These are phyloP conservation scores for Ophiocordyceps camponoti-rufipedis DNA, from an alignment of 2,329 filamentous ascomycete genomes.

Conservation along the genomic window DNA sequence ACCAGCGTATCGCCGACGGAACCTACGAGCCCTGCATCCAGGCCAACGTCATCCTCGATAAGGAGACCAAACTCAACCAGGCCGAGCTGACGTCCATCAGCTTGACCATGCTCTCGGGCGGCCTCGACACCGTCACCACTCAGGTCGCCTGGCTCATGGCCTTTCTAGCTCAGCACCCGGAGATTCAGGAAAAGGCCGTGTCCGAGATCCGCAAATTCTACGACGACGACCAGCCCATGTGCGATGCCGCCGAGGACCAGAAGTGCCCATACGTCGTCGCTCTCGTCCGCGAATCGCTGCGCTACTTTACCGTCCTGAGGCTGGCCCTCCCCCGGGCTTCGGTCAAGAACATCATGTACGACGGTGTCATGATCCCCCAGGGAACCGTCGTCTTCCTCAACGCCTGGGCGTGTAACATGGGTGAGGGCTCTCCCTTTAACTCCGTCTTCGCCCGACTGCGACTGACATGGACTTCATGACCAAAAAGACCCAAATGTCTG, in stretches of 20 bases:
- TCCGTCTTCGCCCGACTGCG: neutral
- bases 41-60: conserved; percentile 45
- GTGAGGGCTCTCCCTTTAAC: conserved; percentile 16
- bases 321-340: conserved; percentile 43
- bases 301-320: conserved; percentile 44
- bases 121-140: conserved; percentile 48
- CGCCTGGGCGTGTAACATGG: conserved; percentile 52
- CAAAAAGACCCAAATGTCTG: conserved; percentile 23
- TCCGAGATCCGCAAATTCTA: conserved; percentile 37
- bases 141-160: conserved; percentile 47
- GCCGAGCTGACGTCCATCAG: conserved; percentile 48
- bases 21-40: conserved; percentile 47
- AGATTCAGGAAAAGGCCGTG: conserved; percentile 43
- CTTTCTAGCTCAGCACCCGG: conserved; percentile 36
- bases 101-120: conserved; percentile 49
- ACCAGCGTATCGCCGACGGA: conserved; percentile 40
- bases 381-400: conserved; percentile 49
- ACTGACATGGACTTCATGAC: neutral
- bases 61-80: conserved; percentile 41
- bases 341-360: conserved; percentile 38
- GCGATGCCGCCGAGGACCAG: conserved; percentile 42
- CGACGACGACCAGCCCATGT: conserved; percentile 32
- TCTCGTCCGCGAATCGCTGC: conserved; percentile 41
- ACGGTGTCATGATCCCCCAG: conserved; percentile 38
- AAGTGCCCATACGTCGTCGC: conserved; percentile 45